These are phyloP conservation scores for Sugiyamaella lignohabitans DNA, from an alignment of 805 yeast species.

Conservation along the genomic window DNA sequence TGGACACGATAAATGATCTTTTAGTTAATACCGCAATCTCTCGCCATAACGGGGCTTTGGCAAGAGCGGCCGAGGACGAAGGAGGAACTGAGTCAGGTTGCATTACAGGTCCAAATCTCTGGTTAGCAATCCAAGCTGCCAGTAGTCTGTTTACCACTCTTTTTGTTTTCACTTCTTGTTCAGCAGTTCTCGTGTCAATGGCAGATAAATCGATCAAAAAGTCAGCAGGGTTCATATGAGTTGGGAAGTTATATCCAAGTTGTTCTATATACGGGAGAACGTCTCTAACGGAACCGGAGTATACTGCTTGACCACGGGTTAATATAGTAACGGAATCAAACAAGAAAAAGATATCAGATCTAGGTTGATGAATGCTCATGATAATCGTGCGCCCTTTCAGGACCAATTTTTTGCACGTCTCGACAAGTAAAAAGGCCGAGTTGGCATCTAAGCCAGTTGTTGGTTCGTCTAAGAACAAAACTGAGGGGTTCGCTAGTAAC, in stretches of 20 bases:
- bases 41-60: conserved; percentile 38
- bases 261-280: conserved; percentile 45
- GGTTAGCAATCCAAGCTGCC: conserved; percentile 34
- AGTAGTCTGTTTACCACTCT: conserved; percentile 33
- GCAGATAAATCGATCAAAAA: conserved; percentile 51
- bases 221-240: conserved; percentile 55
- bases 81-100: not conserved
- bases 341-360: conserved; percentile 64
- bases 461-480: conserved; percentile 78
- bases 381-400: conserved; percentile 61
- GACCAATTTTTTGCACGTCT: conserved; percentile 54
- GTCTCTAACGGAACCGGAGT: conserved; percentile 40
- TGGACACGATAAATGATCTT: conserved; percentile 42
- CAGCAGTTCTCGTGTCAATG: conserved; percentile 42
- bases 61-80: conserved; percentile 4
- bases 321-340: conserved; percentile 64
- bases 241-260: conserved; percentile 42
- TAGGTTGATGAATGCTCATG: conserved; percentile 77
- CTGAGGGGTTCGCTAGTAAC: conserved; percentile 65
- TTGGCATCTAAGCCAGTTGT: conserved; percentile 82
- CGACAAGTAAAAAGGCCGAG: conserved; percentile 59
- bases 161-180: conserved; percentile 33
- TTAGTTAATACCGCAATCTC: conserved; percentile 41
- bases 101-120: not conserved
- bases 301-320: conserved; percentile 49